Percentiles rank a stretch among this genome's conserved stretches.
These are phyloP conservation scores for Ramalina intermedia DNA, from an alignment of 495 filamentous ascomycete species.

Conservation along the genomic window DNA sequence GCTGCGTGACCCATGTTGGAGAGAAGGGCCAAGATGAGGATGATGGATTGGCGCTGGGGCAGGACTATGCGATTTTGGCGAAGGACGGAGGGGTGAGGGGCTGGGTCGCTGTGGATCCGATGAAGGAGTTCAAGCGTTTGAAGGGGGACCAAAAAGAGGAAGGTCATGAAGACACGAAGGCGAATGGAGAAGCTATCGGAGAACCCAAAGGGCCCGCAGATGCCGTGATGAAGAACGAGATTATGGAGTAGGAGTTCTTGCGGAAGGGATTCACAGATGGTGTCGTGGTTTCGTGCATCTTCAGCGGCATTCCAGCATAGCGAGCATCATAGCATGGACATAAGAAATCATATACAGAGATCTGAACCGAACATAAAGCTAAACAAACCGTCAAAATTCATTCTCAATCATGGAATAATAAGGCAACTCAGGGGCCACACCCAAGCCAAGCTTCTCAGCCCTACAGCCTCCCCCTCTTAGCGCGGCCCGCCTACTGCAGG, in stretches of 20 bases:
- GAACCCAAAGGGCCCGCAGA: neutral
- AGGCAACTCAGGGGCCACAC: too few relatives aligned
- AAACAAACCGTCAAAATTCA: too few relatives aligned
- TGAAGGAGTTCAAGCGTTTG: neutral
- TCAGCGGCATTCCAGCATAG: too few relatives aligned
- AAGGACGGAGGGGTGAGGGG: slow-evolving; percentile 10
- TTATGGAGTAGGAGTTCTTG: neutral
- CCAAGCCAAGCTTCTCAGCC: too few relatives aligned
- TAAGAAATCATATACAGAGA: too few relatives aligned
- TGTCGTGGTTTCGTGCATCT: neutral
- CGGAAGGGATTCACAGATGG: neutral
- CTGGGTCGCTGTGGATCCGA: slow-evolving; percentile 10
- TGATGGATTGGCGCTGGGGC: neutral
- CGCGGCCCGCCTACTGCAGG: too few relatives aligned
- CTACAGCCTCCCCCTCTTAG: too few relatives aligned
- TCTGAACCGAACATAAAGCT: too few relatives aligned
- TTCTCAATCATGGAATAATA: too few relatives aligned
- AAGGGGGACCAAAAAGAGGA: neutral
- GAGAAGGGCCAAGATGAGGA: neutral
- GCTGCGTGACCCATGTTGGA: too few relatives aligned
- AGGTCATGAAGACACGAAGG: neutral
- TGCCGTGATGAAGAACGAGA: slow-evolving; percentile 2
- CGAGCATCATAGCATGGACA: too few relatives aligned
- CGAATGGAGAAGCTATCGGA: neutral
- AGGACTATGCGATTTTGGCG: slow-evolving; percentile 10